Evolutionary conservation across 179 eudicot genomes (phyloP).

Genomic region (Silene coronaria): DNA sequence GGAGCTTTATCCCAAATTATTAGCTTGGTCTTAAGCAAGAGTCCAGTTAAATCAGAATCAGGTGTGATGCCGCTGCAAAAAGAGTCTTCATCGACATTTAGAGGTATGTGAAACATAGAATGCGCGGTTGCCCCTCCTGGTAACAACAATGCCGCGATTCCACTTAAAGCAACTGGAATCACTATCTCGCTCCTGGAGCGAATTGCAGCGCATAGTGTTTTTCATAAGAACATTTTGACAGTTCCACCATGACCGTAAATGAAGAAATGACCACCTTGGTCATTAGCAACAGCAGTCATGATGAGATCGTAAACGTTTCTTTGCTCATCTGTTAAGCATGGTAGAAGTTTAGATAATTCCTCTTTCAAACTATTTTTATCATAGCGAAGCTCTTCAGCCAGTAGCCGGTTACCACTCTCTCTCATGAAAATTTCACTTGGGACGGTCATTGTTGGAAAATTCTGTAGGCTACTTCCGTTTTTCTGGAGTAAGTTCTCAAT

Average conservation of each 20-base stretch:
- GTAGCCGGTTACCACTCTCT: not conserved
- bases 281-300: not conserved
- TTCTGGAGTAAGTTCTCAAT: not conserved
- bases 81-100: not conserved
- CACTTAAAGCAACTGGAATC: not conserved
- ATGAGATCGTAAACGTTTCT: not conserved
- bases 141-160: not conserved
- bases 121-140: constrained; percentile 1
- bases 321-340: not conserved
- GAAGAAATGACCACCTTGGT: not conserved
- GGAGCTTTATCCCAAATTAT: too few relatives aligned
- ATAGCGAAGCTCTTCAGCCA: not conserved
- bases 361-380: not conserved
- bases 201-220: constrained; percentile 8
- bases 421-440: too few relatives aligned
- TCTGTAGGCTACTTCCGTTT: not conserved
- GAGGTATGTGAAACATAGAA: constrained; percentile 4
- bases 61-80: not conserved
- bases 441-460: not conserved
- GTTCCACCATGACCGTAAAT: constrained; percentile 14
- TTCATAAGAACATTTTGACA: constrained; percentile 21
- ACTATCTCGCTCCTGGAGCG: not conserved
- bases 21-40: not conserved
- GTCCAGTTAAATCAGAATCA: constrained; percentile 1
- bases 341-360: not conserved